Evolutionary conservation across 345 rosid genomes (phyloP).

Genomic region (Eucalyptus urophylla): DNA sequence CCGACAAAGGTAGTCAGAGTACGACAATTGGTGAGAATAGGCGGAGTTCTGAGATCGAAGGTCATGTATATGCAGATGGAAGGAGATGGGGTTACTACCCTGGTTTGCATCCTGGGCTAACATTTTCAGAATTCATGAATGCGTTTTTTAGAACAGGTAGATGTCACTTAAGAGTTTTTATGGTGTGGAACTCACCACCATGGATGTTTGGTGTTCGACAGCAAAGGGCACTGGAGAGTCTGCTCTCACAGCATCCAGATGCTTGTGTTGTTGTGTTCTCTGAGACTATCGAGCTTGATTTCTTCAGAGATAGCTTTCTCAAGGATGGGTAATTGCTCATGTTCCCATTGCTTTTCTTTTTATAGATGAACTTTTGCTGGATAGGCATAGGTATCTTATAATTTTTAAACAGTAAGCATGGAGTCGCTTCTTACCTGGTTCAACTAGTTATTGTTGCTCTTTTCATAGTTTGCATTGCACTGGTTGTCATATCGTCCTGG

Average conservation of each 20-base stretch:
- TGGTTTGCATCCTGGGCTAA: slow-evolving; percentile 48
- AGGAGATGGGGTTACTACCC: slow-evolving; percentile 93
- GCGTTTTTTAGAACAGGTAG: slow-evolving; percentile 45
- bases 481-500: neutral
- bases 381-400: neutral
- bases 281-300: slow-evolving; percentile 84
- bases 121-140: slow-evolving; percentile 63
- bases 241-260: slow-evolving; percentile 58
- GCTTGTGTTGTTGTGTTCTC: slow-evolving; percentile 83
- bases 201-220: slow-evolving; percentile 93
- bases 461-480: neutral
- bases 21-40: neutral
- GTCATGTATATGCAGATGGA: slow-evolving; percentile 77
- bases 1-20: neutral
- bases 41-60: slow-evolving; percentile 22
- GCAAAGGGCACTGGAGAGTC: slow-evolving; percentile 88
- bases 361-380: neutral
- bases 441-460: neutral
- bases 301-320: slow-evolving; percentile 69
- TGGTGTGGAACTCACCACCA: slow-evolving; percentile 94
- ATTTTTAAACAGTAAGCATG: neutral
- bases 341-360: neutral
- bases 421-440: neutral
- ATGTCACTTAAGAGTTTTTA: slow-evolving; percentile 59
- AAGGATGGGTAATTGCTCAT: slow-evolving; percentile 62